phyloP scores from a whole-genome alignment of 495 filamentous ascomycete species.

The Viridothelium virens region DNA sequence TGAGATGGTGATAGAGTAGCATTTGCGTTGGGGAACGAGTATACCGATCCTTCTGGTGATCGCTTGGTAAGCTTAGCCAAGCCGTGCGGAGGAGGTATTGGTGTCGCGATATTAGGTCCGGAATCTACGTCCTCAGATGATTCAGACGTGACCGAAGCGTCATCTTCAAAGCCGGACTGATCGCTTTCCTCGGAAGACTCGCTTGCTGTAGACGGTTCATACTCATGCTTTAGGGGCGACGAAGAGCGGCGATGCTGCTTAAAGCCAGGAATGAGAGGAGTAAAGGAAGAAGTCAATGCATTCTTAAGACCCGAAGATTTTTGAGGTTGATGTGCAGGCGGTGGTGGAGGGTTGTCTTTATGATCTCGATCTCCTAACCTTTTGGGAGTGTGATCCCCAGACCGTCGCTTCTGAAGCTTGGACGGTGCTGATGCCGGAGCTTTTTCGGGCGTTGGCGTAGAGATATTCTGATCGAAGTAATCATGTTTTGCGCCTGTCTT shows the following conservation, averaged over 20 bases:
- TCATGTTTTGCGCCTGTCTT: slow-evolving; percentile 14
- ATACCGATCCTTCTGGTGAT: slow-evolving; percentile 36
- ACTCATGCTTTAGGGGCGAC: slow-evolving; percentile 96
- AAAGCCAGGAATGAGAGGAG: slow-evolving; percentile 29
- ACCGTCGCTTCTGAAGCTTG: slow-evolving; percentile 31
- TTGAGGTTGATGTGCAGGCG: slow-evolving; percentile 39
- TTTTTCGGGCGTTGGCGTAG: slow-evolving; percentile 11
- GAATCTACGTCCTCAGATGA: slow-evolving; percentile 53
- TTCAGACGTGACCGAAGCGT: slow-evolving; percentile 33
- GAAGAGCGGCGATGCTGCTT: slow-evolving; percentile 59
- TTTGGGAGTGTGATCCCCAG: slow-evolving; percentile 4
- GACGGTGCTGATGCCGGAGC: slow-evolving; percentile 32
- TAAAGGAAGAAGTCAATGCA: slow-evolving; percentile 26
- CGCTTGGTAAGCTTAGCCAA: slow-evolving; percentile 26
- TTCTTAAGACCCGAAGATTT: neutral
- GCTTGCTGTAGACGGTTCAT: slow-evolving; percentile 81
- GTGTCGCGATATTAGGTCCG: slow-evolving; percentile 29
- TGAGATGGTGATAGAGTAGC: slow-evolving; percentile 63
- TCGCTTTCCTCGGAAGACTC: slow-evolving; percentile 42
- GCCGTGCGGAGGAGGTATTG: slow-evolving; percentile 17
- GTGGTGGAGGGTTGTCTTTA: slow-evolving; percentile 30
- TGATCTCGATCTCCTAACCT: neutral
- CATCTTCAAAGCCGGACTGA: slow-evolving; percentile 26
- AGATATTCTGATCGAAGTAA: neutral
- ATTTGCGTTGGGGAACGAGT: slow-evolving; percentile 35